Percentiles rank a stretch among this genome's conserved stretches.
phyloP scores from a whole-genome alignment of 768 basidiomycete species.

The Psilocybe subaeruginosa region DNA sequence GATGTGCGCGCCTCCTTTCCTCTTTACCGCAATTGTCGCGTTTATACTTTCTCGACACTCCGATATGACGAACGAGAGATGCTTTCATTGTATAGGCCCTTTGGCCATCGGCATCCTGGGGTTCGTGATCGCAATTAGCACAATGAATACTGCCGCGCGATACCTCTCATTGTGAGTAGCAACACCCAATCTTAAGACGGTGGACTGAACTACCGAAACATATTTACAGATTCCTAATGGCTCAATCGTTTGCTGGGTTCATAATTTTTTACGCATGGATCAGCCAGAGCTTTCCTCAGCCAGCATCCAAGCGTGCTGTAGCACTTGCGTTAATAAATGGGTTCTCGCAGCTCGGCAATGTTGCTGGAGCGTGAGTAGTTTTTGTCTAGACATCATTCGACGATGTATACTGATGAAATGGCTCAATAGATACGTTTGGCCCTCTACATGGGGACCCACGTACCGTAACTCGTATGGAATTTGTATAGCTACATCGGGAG shows the following conservation, averaged over 20 bases:
- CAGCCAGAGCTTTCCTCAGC: slow-evolving; percentile 64
- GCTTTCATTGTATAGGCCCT: slow-evolving; percentile 65
- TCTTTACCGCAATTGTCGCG: slow-evolving; percentile 61
- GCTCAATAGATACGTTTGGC: slow-evolving; percentile 65
- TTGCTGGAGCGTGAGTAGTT: slow-evolving; percentile 72
- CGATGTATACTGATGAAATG: slow-evolving; percentile 4
- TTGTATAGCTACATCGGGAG: slow-evolving; percentile 62
- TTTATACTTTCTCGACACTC: slow-evolving; percentile 68
- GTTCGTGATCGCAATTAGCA: slow-evolving; percentile 70
- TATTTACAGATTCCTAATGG: slow-evolving; percentile 61
- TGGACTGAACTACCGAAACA: no score
- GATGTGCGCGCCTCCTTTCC: slow-evolving; percentile 82
- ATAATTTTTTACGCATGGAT: slow-evolving; percentile 60
- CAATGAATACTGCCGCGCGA: slow-evolving; percentile 67
- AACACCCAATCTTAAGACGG: no score
- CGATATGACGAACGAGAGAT: slow-evolving; percentile 74
- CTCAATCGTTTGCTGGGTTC: slow-evolving; percentile 73
- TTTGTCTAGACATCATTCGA: neutral
- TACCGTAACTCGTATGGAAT: slow-evolving; percentile 74
- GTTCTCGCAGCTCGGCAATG: slow-evolving; percentile 83
- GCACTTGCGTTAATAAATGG: slow-evolving; percentile 81
- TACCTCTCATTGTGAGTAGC: slow-evolving; percentile 63
- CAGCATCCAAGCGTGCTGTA: slow-evolving; percentile 85
- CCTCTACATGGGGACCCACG: slow-evolving; percentile 63
- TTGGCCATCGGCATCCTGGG: slow-evolving; percentile 67